Evolutionary conservation across 352 stramenopile genomes (phyloP).

Genomic region (Phytophthora fragariaefolia): DNA sequence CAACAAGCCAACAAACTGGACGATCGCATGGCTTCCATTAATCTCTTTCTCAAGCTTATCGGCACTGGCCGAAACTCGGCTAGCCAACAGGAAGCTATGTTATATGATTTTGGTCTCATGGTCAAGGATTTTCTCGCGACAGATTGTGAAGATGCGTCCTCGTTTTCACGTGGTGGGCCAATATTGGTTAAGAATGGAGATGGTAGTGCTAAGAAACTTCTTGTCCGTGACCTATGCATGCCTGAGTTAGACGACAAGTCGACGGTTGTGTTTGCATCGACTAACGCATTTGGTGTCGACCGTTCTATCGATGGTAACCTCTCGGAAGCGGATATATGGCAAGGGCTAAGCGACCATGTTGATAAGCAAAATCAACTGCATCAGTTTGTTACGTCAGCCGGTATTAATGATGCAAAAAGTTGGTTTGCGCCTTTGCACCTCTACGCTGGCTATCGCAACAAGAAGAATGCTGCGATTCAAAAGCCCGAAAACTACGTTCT

Average conservation of each 20-base stretch:
- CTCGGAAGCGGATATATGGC: conserved; percentile 64
- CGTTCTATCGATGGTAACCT: conserved; percentile 74
- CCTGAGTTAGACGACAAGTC: conserved; percentile 85
- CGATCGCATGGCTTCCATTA: conserved; percentile 84
- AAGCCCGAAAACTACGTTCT: conserved; percentile 73
- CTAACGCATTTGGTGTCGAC: conserved; percentile 76
- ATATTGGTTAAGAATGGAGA: conserved; percentile 40
- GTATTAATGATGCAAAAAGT: conserved; percentile 32
- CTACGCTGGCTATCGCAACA: conserved; percentile 68
- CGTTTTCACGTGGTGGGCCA: conserved; percentile 29
- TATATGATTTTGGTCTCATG: conserved; percentile 86
- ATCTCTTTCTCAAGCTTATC: conserved; percentile 87
- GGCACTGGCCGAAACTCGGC: conserved; percentile 82
- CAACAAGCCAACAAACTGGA: conserved; percentile 81
- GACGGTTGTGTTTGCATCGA: conserved; percentile 80
- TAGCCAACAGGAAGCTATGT: conserved; percentile 81
- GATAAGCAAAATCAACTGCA: conserved; percentile 75
- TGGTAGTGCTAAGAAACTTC: conserved; percentile 57
- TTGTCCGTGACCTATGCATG: conserved; percentile 80
- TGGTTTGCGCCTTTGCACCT: conserved; percentile 62
- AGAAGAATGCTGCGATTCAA: conserved; percentile 46
- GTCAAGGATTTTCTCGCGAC: conserved; percentile 80
- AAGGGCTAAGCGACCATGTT: conserved; percentile 56
- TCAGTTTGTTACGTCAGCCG: conserved; percentile 46
- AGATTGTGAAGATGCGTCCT: conserved; percentile 33